phyloP scores from a whole-genome alignment of 73 alveolate species.

The Tetrahymena malaccensis region DNA sequence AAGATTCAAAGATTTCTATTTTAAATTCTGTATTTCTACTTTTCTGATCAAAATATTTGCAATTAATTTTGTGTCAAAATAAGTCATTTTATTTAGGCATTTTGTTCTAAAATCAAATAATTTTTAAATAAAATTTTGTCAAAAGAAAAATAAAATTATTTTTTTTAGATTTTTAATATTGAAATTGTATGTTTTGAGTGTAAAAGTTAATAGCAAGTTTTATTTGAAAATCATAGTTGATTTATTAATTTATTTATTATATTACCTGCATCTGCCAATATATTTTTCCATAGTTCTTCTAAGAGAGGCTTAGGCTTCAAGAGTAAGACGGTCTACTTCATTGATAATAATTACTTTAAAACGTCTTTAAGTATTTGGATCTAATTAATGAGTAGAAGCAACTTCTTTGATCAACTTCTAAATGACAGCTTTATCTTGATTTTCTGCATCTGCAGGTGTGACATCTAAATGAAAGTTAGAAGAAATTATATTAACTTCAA shows the following conservation, averaged over 20 bases:
- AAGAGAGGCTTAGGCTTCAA: slow-evolving; percentile 93
- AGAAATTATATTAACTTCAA: slow-evolving; percentile 74
- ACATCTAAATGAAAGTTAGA: slow-evolving; percentile 84
- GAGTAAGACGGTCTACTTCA: slow-evolving; percentile 86
- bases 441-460: slow-evolving; percentile 94
- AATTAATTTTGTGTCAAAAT: too few species aligned
- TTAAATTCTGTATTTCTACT: neutral
- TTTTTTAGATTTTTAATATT: too few species aligned
- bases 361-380: slow-evolving; percentile 51
- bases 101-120: too few species aligned
- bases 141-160: too few species aligned
- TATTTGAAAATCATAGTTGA: too few species aligned
- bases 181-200: neutral
- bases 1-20: too few species aligned
- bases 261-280: slow-evolving; percentile 71
- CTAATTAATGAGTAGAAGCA: slow-evolving; percentile 72
- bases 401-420: slow-evolving; percentile 88
- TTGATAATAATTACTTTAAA: slow-evolving; percentile 82
- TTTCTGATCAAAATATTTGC: neutral
- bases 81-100: too few species aligned
- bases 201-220: too few species aligned
- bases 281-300: slow-evolving; percentile 98
- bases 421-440: slow-evolving; percentile 85
- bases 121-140: too few species aligned
- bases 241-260: too few species aligned